phyloP scores from a whole-genome alignment of 2,329 filamentous ascomycete genomes.

The Thelonectria rubi region DNA sequence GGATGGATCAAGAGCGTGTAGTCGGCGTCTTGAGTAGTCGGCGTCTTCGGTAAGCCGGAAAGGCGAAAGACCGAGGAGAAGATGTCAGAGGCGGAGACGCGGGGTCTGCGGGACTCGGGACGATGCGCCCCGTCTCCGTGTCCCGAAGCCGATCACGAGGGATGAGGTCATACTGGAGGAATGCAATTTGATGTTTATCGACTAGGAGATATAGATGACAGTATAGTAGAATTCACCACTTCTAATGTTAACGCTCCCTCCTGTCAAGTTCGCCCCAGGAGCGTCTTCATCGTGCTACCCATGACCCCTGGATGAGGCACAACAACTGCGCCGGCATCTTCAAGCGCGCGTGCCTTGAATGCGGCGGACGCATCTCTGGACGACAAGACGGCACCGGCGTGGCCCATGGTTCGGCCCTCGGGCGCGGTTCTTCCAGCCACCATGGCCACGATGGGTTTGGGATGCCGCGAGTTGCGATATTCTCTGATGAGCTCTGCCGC shows the following conservation, averaged over 20 bases:
- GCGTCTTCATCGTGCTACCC: conserved; percentile 47
- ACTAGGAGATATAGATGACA: too few species aligned
- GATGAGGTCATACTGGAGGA: background rate
- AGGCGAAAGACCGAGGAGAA: background rate
- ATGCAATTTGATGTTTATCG: background rate
- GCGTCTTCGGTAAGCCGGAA: background rate
- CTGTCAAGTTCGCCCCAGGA: conserved; percentile 33
- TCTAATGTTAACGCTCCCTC: too few species aligned
- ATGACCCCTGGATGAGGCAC: conserved; percentile 52
- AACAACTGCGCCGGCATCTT: conserved; percentile 48
- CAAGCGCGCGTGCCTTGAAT: conserved; percentile 47
- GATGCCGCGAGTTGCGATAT: conserved; percentile 66
- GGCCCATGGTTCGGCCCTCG: conserved; percentile 72
- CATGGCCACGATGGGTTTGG: conserved; percentile 72
- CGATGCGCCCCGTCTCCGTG: background rate
- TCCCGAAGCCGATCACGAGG: background rate
- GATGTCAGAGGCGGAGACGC: background rate
- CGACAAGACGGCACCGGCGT: conserved; percentile 70
- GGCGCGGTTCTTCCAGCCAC: conserved; percentile 72
- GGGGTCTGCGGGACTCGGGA: background rate
- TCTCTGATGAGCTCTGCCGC: conserved; percentile 76
- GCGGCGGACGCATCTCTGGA: conserved; percentile 45
- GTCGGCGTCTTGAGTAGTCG: too few species aligned
- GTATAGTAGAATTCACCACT: background rate
- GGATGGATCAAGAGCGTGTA: too few species aligned